A percentile compares a stretch with the other conserved stretches of the same genome.
phyloP scores from a whole-genome alignment of 1,284 basidiomycete genomes.

The Golubevia sp. region DNA sequence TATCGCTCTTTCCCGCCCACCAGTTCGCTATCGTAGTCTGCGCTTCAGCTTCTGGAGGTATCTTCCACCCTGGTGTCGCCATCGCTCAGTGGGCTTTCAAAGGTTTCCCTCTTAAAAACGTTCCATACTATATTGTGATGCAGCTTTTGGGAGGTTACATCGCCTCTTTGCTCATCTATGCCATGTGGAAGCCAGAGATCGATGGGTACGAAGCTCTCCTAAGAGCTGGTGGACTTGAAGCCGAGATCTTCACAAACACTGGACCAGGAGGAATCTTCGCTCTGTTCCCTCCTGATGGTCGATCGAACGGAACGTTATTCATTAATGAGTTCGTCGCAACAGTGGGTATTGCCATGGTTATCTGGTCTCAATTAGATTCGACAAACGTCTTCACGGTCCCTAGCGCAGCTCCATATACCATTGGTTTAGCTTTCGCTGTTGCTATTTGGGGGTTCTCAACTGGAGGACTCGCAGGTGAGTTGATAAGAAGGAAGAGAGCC shows the following conservation, averaged over 20 bases:
- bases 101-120: slow-evolving; percentile 35
- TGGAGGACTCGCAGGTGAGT: neutral
- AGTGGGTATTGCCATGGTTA: slow-evolving; percentile 33
- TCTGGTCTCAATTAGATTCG: slow-evolving; percentile 40
- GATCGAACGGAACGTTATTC: slow-evolving; percentile 29
- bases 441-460: slow-evolving; percentile 27
- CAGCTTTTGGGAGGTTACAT: slow-evolving; percentile 37
- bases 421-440: slow-evolving; percentile 35
- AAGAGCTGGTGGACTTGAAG: slow-evolving; percentile 20
- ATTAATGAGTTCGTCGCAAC: slow-evolving; percentile 42
- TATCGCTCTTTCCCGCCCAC: too few species aligned
- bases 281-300: slow-evolving; percentile 35
- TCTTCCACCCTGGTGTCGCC: slow-evolving; percentile 40
- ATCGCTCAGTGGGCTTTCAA: slow-evolving; percentile 42
- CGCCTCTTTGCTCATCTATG: slow-evolving; percentile 30
- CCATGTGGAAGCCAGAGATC: slow-evolving; percentile 31
- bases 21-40: neutral
- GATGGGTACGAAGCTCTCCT: slow-evolving; percentile 23
- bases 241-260: slow-evolving; percentile 27
- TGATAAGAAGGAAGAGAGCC: neutral
- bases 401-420: slow-evolving; percentile 34
- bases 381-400: slow-evolving; percentile 39
- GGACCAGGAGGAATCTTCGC: slow-evolving; percentile 41
- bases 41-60: slow-evolving; percentile 14
- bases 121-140: slow-evolving; percentile 33